These are phyloP conservation scores for Croton laevigatus DNA, from an alignment of 441 rosid species.

Conservation along the genomic window DNA sequence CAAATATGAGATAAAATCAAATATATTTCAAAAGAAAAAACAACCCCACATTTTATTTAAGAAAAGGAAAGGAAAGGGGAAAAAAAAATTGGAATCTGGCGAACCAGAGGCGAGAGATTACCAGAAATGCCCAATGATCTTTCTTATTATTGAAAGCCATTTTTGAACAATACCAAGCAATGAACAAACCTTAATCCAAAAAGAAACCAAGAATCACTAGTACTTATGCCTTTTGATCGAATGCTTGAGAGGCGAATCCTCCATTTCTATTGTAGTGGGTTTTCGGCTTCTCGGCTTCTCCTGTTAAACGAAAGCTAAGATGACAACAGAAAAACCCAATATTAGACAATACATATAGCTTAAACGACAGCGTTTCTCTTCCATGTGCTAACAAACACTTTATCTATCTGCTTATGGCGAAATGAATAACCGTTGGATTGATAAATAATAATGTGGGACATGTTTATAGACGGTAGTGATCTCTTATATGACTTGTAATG, in stretches of 20 bases:
- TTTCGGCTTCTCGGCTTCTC: not conserved
- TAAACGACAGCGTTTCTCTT: not conserved
- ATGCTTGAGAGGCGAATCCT: conserved; percentile 5
- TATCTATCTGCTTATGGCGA: not conserved
- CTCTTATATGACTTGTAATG: not conserved
- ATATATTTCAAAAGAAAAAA: not conserved
- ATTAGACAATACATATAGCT: not conserved
- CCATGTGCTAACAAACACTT: not conserved
- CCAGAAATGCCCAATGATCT: conserved; percentile 68
- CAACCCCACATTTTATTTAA: not conserved
- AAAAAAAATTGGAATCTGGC: not conserved
- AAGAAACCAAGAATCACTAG: not conserved
- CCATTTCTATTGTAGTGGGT: conserved; percentile 14
- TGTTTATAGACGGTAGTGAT: conserved; percentile 18
- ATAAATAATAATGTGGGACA: not conserved
- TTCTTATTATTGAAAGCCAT: conserved; percentile 35
- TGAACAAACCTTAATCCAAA: not conserved
- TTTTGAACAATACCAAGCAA: conserved; percentile 7
- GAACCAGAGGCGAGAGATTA: conserved; percentile 21
- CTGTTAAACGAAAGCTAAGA: not conserved
- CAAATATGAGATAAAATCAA: not conserved
- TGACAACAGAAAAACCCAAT: not conserved
- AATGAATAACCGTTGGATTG: conserved; percentile 14
- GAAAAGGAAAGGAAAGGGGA: not conserved
- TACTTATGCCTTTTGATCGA: not conserved